phyloP scores from a whole-genome alignment of 495 filamentous ascomycete genomes.

The Ascobolus immersus region DNA sequence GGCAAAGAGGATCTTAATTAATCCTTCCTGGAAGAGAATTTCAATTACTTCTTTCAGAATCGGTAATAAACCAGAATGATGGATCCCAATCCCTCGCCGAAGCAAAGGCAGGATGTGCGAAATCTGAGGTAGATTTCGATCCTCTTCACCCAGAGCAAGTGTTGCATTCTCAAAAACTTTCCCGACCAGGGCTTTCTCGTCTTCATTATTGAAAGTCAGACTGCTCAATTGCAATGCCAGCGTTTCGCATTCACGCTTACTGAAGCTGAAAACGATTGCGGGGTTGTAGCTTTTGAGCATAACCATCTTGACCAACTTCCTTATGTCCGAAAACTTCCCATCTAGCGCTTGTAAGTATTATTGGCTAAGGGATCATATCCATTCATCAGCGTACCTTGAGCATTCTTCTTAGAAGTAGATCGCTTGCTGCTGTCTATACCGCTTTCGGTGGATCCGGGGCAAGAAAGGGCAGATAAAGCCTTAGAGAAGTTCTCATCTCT shows the following conservation, averaged over 20 bases:
- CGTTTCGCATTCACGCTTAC: conserved; percentile 81
- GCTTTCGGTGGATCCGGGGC: conserved; percentile 65
- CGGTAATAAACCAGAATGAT: conserved; percentile 84
- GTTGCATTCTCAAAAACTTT: conserved; percentile 86
- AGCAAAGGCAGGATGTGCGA: conserved; percentile 71
- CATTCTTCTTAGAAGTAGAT: conserved; percentile 1
- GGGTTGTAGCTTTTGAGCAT: conserved; percentile 89
- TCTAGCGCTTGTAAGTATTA: conserved; percentile 4
- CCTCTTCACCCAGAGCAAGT: conserved; percentile 69
- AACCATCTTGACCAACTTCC: conserved; percentile 95
- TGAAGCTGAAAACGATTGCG: conserved; percentile 97
- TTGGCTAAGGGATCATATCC: background rate
- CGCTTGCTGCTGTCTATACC: conserved; percentile 35
- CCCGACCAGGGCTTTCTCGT: conserved; percentile 78
- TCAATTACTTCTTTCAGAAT: conserved; percentile 98
- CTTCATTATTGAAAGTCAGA: conserved; percentile 90
- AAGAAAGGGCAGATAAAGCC: too few species aligned
- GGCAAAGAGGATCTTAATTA: conserved; percentile 93
- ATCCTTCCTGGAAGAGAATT: conserved; percentile 90
- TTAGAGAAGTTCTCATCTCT: conserved; percentile 91
- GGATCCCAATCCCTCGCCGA: conserved; percentile 78
- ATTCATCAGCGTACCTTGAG: background rate
- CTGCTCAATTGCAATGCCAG: conserved; percentile 60
- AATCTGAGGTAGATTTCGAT: conserved; percentile 68
- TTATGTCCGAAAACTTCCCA: conserved; percentile 53